Percentiles rank a stretch among this genome's conserved stretches.
Conservation (phyloP, 306 rosid species). For the Hippophae rhamnoides region DNA sequence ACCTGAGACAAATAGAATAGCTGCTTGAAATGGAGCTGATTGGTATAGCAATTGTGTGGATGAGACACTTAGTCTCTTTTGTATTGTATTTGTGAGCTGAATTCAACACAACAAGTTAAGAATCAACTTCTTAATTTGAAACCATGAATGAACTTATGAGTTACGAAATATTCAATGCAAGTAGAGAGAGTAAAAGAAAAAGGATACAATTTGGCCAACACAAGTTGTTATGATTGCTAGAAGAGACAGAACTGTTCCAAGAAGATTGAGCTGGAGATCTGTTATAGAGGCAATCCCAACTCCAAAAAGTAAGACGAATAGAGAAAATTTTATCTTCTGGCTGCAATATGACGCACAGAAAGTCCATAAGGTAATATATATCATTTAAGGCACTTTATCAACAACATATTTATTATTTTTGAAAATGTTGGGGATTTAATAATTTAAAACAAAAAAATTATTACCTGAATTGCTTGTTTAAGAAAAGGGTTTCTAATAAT, state of each 20-base stretch:
- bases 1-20: conserved; percentile 85
- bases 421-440: neutral
- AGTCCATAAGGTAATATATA: neutral
- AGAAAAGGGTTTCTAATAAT: conserved; percentile 62
- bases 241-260: conserved; percentile 73
- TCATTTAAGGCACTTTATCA: too few species aligned
- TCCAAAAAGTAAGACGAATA: conserved; percentile 65
- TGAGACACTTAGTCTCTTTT: conserved; percentile 85
- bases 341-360: conserved; percentile 35
- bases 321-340: conserved; percentile 68
- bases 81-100: conserved; percentile 96
- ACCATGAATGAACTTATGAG: conserved; percentile 1
- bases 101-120: conserved; percentile 40
- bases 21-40: conserved; percentile 95
- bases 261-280: conserved; percentile 87
- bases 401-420: neutral
- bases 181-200: neutral
- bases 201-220: conserved; percentile 93
- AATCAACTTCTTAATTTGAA: conserved; percentile 5
- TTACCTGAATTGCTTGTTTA: conserved; percentile 90
- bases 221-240: conserved; percentile 90
- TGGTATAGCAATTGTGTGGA: conserved; percentile 92
- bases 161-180: conserved; percentile 2
- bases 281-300: conserved; percentile 97
- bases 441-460: neutral